Conservation (phyloP, 2,329 filamentous ascomycete genomes). For the Mariannaea sp. region DNA sequence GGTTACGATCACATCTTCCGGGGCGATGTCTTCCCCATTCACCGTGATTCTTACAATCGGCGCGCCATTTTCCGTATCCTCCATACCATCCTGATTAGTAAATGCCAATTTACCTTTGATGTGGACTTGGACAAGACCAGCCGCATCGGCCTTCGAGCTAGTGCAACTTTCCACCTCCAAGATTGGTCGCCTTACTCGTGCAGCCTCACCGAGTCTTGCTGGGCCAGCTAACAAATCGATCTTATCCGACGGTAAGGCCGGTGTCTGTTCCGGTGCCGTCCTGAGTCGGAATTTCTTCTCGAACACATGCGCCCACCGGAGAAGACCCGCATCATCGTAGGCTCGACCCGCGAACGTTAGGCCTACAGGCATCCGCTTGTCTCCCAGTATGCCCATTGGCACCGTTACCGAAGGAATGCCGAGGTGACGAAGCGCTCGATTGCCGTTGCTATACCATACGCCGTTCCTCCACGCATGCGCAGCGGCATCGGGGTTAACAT, state of each 20-base stretch:
- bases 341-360: conserved; percentile 6
- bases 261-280: conserved; percentile 12
- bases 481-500: background rate
- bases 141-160: background rate
- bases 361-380: conserved; percentile 10
- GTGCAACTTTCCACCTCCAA: background rate
- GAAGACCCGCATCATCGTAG: conserved; percentile 10
- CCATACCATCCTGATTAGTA: no score
- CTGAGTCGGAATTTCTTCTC: conserved; percentile 11
- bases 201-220: no score
- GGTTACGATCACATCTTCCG: no score
- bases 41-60: no score
- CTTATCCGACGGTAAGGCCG: conserved; percentile 9
- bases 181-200: background rate
- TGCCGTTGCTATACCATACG: conserved; percentile 9
- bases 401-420: conserved; percentile 14
- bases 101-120: no score
- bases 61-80: no score
- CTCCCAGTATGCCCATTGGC: conserved; percentile 5
- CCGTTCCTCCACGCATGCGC: conserved; percentile 8
- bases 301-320: conserved; percentile 18
- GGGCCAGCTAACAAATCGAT: background rate
- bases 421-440: conserved; percentile 8
- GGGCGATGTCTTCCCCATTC: no score
- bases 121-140: background rate